Evolutionary conservation across 495 filamentous ascomycete genomes (phyloP).

Genomic region (Chaetomidium leptoderma): DNA sequence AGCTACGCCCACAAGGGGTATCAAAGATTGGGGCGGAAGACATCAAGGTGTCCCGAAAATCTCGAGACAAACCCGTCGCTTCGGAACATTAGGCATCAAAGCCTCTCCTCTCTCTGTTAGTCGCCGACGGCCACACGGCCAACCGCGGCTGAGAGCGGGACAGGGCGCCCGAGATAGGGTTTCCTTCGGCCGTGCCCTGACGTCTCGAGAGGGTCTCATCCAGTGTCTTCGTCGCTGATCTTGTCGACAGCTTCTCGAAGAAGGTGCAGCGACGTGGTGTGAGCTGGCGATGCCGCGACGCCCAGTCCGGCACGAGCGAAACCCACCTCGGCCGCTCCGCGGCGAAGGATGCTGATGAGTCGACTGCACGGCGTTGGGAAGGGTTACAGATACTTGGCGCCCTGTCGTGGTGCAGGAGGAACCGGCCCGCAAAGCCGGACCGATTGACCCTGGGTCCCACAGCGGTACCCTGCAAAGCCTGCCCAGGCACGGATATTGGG

Average conservation of each 20-base stretch:
- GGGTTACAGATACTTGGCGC: conserved; percentile 7
- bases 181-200: not conserved
- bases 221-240: too few species aligned
- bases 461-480: not conserved
- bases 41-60: too few species aligned
- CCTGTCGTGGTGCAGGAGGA: conserved; percentile 15
- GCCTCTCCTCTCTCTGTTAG: too few species aligned
- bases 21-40: too few species aligned
- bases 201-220: not conserved
- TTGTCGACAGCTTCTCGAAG: too few species aligned
- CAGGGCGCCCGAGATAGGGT: too few species aligned
- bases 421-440: conserved; percentile 31
- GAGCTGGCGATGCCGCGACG: not conserved
- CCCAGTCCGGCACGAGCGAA: not conserved
- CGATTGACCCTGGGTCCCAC: conserved; percentile 18
- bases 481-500: not conserved
- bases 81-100: too few species aligned
- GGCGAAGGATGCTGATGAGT: conserved; percentile 9
- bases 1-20: too few species aligned
- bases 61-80: too few species aligned
- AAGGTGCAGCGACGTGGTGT: not conserved
- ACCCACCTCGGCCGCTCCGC: conserved; percentile 5
- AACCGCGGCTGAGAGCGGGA: too few species aligned
- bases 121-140: too few species aligned
- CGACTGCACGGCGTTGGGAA: not conserved